phyloP scores from a whole-genome alignment of 2,329 filamentous ascomycete species.

The Graphiopsis chlorocephala region DNA sequence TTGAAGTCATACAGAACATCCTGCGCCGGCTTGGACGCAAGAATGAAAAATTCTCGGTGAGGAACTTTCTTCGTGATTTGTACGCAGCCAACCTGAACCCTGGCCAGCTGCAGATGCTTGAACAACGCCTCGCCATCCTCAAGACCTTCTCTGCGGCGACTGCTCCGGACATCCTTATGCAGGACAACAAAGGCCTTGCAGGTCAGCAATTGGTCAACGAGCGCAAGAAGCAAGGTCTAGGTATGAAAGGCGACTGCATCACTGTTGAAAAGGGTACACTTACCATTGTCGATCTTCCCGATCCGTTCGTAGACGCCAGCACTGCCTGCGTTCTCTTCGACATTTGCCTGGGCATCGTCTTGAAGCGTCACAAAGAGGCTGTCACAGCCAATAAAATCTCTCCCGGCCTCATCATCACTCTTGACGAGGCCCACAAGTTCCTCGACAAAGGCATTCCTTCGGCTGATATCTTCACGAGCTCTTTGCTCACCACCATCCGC shows the following conservation, averaged over 20 bases:
- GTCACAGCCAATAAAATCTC: conserved; percentile 23
- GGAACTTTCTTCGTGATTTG: conserved; percentile 41
- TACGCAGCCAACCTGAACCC: conserved; percentile 41
- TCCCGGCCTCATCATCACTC: conserved; percentile 58
- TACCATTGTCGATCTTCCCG: conserved; percentile 70
- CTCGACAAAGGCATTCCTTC: conserved; percentile 45
- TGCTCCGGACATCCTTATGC: background rate
- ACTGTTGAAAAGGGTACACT: conserved; percentile 44
- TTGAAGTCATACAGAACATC: conserved; percentile 53
- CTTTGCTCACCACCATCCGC: conserved; percentile 57
- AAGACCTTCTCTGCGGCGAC: conserved; percentile 58
- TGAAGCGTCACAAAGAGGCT: conserved; percentile 33
- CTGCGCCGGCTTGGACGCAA: conserved; percentile 51
- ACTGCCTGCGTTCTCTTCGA: conserved; percentile 71
- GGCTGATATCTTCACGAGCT: background rate
- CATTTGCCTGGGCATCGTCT: conserved; percentile 65
- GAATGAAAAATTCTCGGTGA: conserved; percentile 35
- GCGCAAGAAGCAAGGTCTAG: background rate
- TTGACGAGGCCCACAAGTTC: conserved; percentile 79
- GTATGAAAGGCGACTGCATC: background rate
- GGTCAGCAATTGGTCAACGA: background rate
- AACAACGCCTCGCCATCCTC: conserved; percentile 59
- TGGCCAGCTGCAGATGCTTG: conserved; percentile 51
- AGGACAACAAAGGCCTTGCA: background rate
- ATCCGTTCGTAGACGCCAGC: conserved; percentile 65